phyloP scores from a whole-genome alignment of 1,284 basidiomycete genomes.

The Cryptococcus deneoformans region DNA sequence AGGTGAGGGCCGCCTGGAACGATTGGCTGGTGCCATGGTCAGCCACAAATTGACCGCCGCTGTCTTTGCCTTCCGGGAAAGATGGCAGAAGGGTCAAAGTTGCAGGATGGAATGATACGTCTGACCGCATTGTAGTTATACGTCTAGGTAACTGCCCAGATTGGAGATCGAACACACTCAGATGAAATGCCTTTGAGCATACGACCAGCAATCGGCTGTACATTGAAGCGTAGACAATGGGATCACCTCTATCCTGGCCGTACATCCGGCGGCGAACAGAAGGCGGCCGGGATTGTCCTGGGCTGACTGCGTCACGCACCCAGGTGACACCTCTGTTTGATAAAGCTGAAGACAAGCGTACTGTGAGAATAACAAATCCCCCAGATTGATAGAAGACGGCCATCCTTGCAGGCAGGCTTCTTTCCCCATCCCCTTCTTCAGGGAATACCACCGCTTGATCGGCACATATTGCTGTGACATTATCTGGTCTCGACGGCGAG shows the following conservation, averaged over 20 bases:
- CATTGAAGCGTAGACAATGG: conserved; percentile 38
- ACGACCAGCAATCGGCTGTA: conserved; percentile 38
- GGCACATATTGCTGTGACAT: conserved; percentile 42
- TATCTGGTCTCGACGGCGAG: conserved; percentile 41
- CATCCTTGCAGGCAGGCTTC: conserved; percentile 30
- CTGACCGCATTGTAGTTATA: conserved; percentile 41
- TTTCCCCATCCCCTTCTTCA: conserved; percentile 1
- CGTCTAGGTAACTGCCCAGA: conserved; percentile 6
- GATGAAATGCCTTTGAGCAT: conserved; percentile 38
- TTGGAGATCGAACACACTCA: conserved; percentile 35
- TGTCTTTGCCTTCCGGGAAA: not conserved
- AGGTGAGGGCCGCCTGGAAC: conserved; percentile 41
- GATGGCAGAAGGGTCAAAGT: conserved; percentile 37
- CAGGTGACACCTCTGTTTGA: conserved; percentile 17
- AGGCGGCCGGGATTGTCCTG: conserved; percentile 17
- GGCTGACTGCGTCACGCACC: conserved; percentile 33
- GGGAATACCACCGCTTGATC: conserved; percentile 32
- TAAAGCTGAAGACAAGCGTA: not conserved
- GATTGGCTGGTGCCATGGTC: not conserved
- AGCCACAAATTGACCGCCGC: not conserved
- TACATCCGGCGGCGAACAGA: conserved; percentile 19
- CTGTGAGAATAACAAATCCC: conserved; percentile 39
- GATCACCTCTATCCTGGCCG: conserved; percentile 22
- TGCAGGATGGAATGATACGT: conserved; percentile 47
- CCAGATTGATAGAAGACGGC: conserved; percentile 47